Conservation (phyloP, 2,329 filamentous ascomycete species). For the Lecanicillium sp. region DNA sequence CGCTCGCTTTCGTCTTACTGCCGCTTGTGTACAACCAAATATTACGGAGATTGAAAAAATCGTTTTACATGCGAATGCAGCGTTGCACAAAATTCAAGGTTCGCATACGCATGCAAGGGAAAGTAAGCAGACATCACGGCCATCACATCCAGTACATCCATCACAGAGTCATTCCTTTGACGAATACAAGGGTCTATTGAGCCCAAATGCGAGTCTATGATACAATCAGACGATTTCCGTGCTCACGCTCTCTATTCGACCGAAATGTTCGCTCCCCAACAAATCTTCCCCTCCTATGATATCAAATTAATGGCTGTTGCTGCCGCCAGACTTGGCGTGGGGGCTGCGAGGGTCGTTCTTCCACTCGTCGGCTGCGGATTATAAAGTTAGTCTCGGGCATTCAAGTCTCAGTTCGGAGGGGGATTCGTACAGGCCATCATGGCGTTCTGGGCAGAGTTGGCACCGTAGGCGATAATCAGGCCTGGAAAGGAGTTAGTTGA, state of each 20-base stretch:
- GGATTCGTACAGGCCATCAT: constrained; percentile 62
- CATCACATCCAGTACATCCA: too few relatives aligned
- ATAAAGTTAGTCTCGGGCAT: constrained; percentile 16
- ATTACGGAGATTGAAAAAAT: too few relatives aligned
- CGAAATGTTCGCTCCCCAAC: constrained; percentile 5
- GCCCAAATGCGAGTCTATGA: constrained; percentile 11
- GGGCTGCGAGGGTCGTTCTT: constrained; percentile 96
- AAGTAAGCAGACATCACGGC: too few relatives aligned
- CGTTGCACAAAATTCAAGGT: too few relatives aligned
- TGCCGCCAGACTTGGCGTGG: constrained; percentile 36
- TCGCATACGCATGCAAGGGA: too few relatives aligned
- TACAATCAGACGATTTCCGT: constrained; percentile 9
- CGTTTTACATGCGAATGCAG: too few relatives aligned
- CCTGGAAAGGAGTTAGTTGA: constrained; percentile 40
- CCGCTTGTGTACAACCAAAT: too few relatives aligned
- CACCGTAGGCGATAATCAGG: constrained; percentile 78
- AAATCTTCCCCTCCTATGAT: constrained; percentile 1
- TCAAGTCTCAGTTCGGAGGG: constrained; percentile 3
- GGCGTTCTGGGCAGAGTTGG: constrained; percentile 73
- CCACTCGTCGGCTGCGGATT: constrained; percentile 70
- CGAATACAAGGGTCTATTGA: constrained; percentile 11
- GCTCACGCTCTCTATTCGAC: constrained; percentile 6
- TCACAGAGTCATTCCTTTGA: too few relatives aligned
- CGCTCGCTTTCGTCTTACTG: too few relatives aligned
- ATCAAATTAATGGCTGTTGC: constrained; percentile 31